Conservation (phyloP, 495 filamentous ascomycete genomes). For the Aspergillus panamensis region DNA sequence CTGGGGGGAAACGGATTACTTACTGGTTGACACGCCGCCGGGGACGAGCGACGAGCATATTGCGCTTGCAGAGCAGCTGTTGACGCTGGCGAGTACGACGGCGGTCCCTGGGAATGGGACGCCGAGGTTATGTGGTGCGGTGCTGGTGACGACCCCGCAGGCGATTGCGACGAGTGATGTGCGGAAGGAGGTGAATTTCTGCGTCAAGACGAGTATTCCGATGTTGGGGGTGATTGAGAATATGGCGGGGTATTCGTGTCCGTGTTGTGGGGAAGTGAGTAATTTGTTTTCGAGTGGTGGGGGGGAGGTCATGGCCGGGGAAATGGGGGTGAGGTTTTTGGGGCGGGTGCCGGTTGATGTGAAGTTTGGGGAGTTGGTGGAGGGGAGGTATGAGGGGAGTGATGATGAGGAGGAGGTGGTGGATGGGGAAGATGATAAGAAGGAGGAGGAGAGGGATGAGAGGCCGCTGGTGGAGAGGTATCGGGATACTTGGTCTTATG, state of each 20-base stretch:
- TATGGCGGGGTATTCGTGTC: constrained; percentile 96
- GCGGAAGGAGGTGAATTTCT: constrained; percentile 95
- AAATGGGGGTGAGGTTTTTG: constrained; percentile 79
- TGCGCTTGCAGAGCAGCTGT: constrained; percentile 79
- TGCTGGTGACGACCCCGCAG: constrained; percentile 95
- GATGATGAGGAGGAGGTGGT: constrained; percentile 38
- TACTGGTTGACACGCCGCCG: constrained; percentile 93
- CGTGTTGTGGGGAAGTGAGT: constrained; percentile 88
- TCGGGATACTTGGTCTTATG: constrained; percentile 67
- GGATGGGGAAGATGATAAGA: constrained; percentile 38
- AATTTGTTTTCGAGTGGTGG: constrained; percentile 90
- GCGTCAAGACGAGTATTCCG: constrained; percentile 74
- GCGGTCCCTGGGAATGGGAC: constrained; percentile 23
- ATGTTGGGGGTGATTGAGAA: constrained; percentile 93
- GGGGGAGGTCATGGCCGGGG: constrained; percentile 82
- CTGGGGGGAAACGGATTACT: constrained; percentile 85
- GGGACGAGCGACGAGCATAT: constrained; percentile 98
- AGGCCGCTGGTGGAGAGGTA: constrained; percentile 74
- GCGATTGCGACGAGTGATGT: constrained; percentile 92
- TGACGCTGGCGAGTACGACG: constrained; percentile 46
- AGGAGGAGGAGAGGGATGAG: constrained; percentile 47
- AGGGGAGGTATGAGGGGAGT: constrained; percentile 50
- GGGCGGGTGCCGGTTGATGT: constrained; percentile 88
- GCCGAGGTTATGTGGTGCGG: constrained; percentile 69
- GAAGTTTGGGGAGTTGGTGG: constrained; percentile 61